Percentiles rank a stretch among this genome's conserved stretches.
Evolutionary conservation across 2,329 filamentous ascomycete species (phyloP).

Genomic region (Huntiella bhutanensis): DNA sequence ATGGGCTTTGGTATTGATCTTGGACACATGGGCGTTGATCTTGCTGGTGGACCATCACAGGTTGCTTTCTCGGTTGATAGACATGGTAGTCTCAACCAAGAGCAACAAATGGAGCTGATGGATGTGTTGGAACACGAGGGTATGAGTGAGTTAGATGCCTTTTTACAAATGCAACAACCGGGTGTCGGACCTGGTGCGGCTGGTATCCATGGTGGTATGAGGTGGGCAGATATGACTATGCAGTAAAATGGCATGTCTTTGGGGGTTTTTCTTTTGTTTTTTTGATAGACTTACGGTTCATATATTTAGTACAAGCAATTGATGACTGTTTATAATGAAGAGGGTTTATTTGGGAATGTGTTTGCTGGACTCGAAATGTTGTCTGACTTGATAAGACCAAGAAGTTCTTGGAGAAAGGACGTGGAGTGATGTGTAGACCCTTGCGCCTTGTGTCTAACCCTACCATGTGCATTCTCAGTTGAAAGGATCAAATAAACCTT

Average conservation of each 20-base stretch:
- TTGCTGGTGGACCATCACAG: constrained; percentile 13
- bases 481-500: no score
- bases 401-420: no score
- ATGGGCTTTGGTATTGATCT: constrained; percentile 18
- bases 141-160: constrained; percentile 40
- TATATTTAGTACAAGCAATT: no score
- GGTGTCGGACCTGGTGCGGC: constrained; percentile 13
- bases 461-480: no score
- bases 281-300: no score
- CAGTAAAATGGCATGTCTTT: neutral
- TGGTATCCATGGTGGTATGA: constrained; percentile 10
- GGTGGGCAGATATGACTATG: constrained; percentile 7
- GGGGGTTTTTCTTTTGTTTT: neutral
- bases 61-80: constrained; percentile 26
- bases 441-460: no score
- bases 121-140: constrained; percentile 55
- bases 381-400: no score
- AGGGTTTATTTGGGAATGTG: neutral
- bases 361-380: no score
- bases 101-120: constrained; percentile 72
- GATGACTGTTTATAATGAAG: neutral
- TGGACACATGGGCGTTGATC: constrained; percentile 13
- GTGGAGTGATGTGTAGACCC: no score
- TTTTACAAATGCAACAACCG: constrained; percentile 25
- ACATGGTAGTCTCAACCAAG: constrained; percentile 54